A percentile compares a stretch with the other conserved stretches of the same genome.
These are phyloP conservation scores for Plasmopara viticola DNA, from an alignment of 352 stramenopile species.

Conservation along the genomic window DNA sequence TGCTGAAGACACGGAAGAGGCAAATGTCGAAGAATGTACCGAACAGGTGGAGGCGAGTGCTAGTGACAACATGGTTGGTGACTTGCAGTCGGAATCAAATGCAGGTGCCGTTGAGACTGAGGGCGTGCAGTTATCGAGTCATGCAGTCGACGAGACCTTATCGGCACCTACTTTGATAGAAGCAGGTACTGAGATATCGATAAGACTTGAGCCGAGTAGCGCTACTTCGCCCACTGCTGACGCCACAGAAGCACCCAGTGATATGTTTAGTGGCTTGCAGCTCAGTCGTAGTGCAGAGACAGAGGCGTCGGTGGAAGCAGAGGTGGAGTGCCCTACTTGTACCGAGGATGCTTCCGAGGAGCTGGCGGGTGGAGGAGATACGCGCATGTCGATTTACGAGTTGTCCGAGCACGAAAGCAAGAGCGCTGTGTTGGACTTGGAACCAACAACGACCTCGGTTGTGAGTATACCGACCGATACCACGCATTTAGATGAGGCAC, in stretches of 20 bases:
- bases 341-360: slow-evolving; percentile 2
- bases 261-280: slow-evolving; percentile 12
- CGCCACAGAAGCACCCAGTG: slow-evolving; percentile 1
- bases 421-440: slow-evolving; percentile 6
- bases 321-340: slow-evolving; percentile 1
- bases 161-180: slow-evolving; percentile 1
- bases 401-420: slow-evolving; percentile 29
- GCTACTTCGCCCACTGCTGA: slow-evolving; percentile 1
- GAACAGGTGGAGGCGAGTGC: slow-evolving; percentile 3
- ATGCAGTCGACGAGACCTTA: slow-evolving; percentile 1
- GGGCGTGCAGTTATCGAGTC: slow-evolving; percentile 15
- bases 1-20: slow-evolving; percentile 3
- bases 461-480: not conserved
- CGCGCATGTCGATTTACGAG: slow-evolving; percentile 50
- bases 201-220: slow-evolving; percentile 10
- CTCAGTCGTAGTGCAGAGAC: slow-evolving; percentile 10
- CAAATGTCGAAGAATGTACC: not conserved
- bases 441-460: slow-evolving; percentile 6
- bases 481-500: not conserved
- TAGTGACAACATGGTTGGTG: slow-evolving; percentile 16
- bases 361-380: slow-evolving; percentile 17
- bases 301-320: slow-evolving; percentile 5
- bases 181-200: slow-evolving; percentile 9
- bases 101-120: not conserved
- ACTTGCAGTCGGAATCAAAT: slow-evolving; percentile 21